A percentile compares a stretch with the other conserved stretches of the same genome.
phyloP scores from a whole-genome alignment of 495 filamentous ascomycete genomes.

The Aspergillus carlsbadensis region DNA sequence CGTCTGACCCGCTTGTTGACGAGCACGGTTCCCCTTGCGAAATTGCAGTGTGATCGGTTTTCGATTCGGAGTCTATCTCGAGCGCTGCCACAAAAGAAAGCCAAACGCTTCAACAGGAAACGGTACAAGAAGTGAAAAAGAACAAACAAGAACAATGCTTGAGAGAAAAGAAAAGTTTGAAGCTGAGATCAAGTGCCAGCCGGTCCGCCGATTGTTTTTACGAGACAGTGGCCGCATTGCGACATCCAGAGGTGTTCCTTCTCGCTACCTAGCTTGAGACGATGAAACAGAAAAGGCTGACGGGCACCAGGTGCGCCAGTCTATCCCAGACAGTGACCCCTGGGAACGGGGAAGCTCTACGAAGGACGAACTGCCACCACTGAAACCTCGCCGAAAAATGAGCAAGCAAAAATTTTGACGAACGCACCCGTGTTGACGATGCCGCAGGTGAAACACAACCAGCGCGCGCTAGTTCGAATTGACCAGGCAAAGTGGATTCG shows the following conservation, averaged over 20 bases:
- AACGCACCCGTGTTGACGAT: neutral
- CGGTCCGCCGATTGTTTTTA: constrained; percentile 19
- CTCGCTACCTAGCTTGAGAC: constrained; percentile 15
- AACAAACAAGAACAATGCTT: neutral
- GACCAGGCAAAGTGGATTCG: constrained; percentile 9
- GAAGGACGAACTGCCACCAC: neutral
- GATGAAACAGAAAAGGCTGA: constrained; percentile 24
- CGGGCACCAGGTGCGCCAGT: constrained; percentile 9
- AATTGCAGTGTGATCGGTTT: neutral
- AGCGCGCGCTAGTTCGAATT: constrained; percentile 20
- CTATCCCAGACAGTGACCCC: constrained; percentile 17
- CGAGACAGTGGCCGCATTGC: constrained; percentile 19
- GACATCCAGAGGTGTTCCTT: constrained; percentile 18
- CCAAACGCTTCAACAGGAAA: neutral
- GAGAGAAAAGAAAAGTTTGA: constrained; percentile 1
- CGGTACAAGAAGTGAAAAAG: neutral
- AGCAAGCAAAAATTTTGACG: neutral
- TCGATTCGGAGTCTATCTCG: neutral
- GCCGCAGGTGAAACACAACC: constrained; percentile 21
- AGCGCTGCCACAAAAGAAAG: neutral
- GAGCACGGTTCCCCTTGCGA: constrained; percentile 19
- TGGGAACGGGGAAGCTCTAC: constrained; percentile 14
- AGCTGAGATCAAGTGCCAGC: constrained; percentile 5
- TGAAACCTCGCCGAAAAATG: neutral
- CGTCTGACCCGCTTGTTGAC: constrained; percentile 17